Evolutionary conservation across 371 early-diverging fungal species (phyloP).

Genomic region (Rhizopus arrhizus): DNA sequence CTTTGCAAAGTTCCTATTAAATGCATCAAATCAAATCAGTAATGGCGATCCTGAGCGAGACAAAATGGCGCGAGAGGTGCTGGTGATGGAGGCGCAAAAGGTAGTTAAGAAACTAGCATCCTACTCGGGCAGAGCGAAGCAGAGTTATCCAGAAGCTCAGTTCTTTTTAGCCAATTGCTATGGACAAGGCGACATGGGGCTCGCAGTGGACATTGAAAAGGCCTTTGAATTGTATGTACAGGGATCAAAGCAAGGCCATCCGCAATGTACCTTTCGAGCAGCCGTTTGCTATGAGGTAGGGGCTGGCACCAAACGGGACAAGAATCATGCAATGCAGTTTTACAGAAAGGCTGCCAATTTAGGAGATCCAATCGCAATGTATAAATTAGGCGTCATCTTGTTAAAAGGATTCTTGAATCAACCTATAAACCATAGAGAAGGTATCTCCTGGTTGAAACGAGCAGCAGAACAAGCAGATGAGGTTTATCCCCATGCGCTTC

Average conservation of each 20-base stretch:
- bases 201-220: constrained; percentile 81
- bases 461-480: constrained; percentile 88
- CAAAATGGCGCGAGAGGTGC: constrained; percentile 70
- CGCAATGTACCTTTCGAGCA: constrained; percentile 91
- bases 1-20: neutral
- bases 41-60: constrained; percentile 64
- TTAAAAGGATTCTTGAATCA: constrained; percentile 79
- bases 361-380: constrained; percentile 94
- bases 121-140: constrained; percentile 64
- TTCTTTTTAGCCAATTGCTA: constrained; percentile 91
- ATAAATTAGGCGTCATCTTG: constrained; percentile 88
- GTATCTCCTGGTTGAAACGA: constrained; percentile 90
- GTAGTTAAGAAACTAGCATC: constrained; percentile 75
- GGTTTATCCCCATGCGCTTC: constrained; percentile 89
- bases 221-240: constrained; percentile 89
- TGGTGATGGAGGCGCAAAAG: constrained; percentile 75
- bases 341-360: constrained; percentile 93
- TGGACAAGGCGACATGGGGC: constrained; percentile 72
- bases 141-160: constrained; percentile 83
- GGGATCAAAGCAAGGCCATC: constrained; percentile 91
- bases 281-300: constrained; percentile 96
- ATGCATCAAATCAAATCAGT: neutral
- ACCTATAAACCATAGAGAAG: constrained; percentile 79
- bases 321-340: constrained; percentile 82
- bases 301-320: constrained; percentile 89